Conservation (phyloP, 805 yeast species). For the Saturnispora zaruensis region DNA sequence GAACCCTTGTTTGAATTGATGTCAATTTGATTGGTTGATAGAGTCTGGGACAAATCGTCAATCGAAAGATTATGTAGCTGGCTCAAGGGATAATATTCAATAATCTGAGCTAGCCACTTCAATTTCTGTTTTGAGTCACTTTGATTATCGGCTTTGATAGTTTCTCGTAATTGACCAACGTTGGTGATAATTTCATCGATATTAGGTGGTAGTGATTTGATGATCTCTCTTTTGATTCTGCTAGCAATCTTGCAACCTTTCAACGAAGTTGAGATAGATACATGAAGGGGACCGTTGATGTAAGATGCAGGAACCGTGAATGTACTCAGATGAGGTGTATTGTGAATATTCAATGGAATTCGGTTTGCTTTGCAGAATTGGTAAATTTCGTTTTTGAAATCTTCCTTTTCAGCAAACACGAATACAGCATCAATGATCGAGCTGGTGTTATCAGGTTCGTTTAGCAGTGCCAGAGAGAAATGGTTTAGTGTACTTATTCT, state of each 20-base stretch:
- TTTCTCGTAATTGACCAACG: slow-evolving; percentile 56
- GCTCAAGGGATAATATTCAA: slow-evolving; percentile 78
- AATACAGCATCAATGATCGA: neutral
- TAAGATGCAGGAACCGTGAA: slow-evolving; percentile 70
- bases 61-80: slow-evolving; percentile 53
- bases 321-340: slow-evolving; percentile 60
- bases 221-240: slow-evolving; percentile 67
- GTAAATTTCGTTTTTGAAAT: slow-evolving; percentile 29
- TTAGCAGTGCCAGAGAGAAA: neutral
- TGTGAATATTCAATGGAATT: slow-evolving; percentile 78
- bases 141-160: slow-evolving; percentile 28
- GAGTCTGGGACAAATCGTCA: slow-evolving; percentile 36
- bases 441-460: neutral
- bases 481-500: neutral
- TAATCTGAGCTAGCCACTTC: slow-evolving; percentile 82
- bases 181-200: slow-evolving; percentile 60
- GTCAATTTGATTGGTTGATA: slow-evolving; percentile 16
- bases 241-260: slow-evolving; percentile 84
- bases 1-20: slow-evolving; percentile 33
- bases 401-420: slow-evolving; percentile 1
- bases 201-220: slow-evolving; percentile 55
- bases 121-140: slow-evolving; percentile 47
- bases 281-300: slow-evolving; percentile 57
- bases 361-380: slow-evolving; percentile 49
- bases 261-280: slow-evolving; percentile 80